These are phyloP conservation scores for Basipetospora chlamydospora DNA, from an alignment of 2,329 filamentous ascomycete species.

Conservation along the genomic window DNA sequence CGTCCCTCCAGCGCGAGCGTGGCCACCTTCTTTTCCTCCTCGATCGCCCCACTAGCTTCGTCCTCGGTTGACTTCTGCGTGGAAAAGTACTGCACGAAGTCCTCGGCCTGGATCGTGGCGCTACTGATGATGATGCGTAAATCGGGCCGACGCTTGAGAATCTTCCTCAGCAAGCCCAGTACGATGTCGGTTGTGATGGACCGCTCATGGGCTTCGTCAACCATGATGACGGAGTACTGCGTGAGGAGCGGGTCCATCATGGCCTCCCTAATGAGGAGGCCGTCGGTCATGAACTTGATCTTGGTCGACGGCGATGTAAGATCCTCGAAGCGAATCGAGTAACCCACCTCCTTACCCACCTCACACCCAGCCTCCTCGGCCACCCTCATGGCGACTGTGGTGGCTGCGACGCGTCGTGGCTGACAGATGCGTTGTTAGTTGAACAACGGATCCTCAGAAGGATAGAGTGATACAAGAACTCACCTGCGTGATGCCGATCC, in stretches of 20 bases:
- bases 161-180: slow-evolving; percentile 82
- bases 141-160: slow-evolving; percentile 63
- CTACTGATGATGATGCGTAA: slow-evolving; percentile 83
- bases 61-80: neutral
- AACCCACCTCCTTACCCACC: slow-evolving; percentile 81
- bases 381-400: slow-evolving; percentile 74
- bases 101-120: slow-evolving; percentile 80
- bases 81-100: slow-evolving; percentile 66
- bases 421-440: slow-evolving; percentile 23
- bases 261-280: slow-evolving; percentile 78
- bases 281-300: slow-evolving; percentile 94
- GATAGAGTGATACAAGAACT: no score
- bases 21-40: slow-evolving; percentile 13
- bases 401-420: slow-evolving; percentile 82
- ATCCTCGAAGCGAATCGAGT: slow-evolving; percentile 87
- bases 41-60: slow-evolving; percentile 13
- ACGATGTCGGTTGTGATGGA: slow-evolving; percentile 87
- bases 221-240: slow-evolving; percentile 90
- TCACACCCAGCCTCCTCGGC: slow-evolving; percentile 80
- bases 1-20: slow-evolving; percentile 57
- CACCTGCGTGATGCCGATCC: slow-evolving; percentile 84
- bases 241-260: slow-evolving; percentile 83
- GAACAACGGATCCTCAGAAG: no score
- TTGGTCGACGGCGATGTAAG: slow-evolving; percentile 69
- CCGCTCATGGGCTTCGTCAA: slow-evolving; percentile 91